Conservation (phyloP, 345 rosid species). For the Draba incana region DNA sequence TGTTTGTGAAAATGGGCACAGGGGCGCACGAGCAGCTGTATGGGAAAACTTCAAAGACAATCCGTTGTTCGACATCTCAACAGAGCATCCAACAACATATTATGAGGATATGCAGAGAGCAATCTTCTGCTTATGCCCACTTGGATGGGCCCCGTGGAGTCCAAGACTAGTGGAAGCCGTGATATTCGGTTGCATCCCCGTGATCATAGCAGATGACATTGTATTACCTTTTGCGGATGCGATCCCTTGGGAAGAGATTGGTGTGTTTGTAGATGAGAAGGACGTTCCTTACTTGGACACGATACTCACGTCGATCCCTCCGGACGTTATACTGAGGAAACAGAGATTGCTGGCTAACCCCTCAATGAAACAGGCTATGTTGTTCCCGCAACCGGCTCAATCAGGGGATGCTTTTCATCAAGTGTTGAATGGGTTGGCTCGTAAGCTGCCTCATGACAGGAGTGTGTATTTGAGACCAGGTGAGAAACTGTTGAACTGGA, state of each 20-base stretch:
- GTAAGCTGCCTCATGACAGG: slow-evolving; percentile 79
- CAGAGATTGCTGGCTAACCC: slow-evolving; percentile 98
- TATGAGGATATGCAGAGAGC: slow-evolving; percentile 99
- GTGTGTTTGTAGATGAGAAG: slow-evolving; percentile 91
- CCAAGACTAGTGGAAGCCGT: slow-evolving; percentile 99
- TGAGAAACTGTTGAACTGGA: slow-evolving; percentile 84
- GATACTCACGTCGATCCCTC: slow-evolving; percentile 87
- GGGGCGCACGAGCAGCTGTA: slow-evolving; percentile 98
- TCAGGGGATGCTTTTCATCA: slow-evolving; percentile 98
- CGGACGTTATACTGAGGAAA: slow-evolving; percentile 80
- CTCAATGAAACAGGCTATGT: slow-evolving; percentile 96
- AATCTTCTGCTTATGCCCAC: slow-evolving; percentile 93
- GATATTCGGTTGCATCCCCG: slow-evolving; percentile 99
- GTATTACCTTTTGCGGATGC: slow-evolving; percentile 97
- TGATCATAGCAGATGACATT: slow-evolving; percentile 95
- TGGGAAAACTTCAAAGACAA: slow-evolving; percentile 99
- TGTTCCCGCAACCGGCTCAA: slow-evolving; percentile 93
- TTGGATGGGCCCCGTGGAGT: slow-evolving; percentile 99
- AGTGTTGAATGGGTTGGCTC: slow-evolving; percentile 91
- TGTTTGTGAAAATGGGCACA: slow-evolving; percentile 42
- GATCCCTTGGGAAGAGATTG: slow-evolving; percentile 98
- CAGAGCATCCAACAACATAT: slow-evolving; percentile 95
- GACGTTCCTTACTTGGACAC: slow-evolving; percentile 91
- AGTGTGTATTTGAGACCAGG: slow-evolving; percentile 62
- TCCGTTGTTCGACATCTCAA: slow-evolving; percentile 92